Evolutionary conservation across 202 grass and related monocot species (phyloP), one percentile per base, ranked within the genome.

Genomic region (Zoysia matrella): DNA sequence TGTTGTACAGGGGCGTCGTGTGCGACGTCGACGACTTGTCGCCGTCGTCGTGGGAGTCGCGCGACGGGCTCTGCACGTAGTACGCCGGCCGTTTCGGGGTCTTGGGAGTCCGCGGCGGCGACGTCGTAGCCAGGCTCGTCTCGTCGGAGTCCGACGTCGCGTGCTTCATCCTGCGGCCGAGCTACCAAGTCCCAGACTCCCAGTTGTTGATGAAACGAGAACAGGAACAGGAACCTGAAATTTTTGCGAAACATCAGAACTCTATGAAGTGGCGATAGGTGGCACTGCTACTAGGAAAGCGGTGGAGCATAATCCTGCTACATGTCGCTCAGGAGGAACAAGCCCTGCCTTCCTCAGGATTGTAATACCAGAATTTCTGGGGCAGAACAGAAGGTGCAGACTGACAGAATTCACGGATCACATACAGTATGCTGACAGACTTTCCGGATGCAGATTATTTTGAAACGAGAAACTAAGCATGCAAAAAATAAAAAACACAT

Each of bases 21-120:
- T 91, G 88, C 88, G 85, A 83, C 22, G 90, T 91, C 44, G 91
- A 90, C 15, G 85, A 92, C 86, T 90, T 94, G 71, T 94, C 90
- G 70, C 89, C 94, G 60, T 90, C 94, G 67, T 91, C 94, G 52
- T 87, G 90, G 1, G 92, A 97, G 87, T 97, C 91, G 18, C 91
- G 80, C 45, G 92, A 98, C 64, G 92, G 95, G 86, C 90, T 95
- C 89, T 93, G 88, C 45, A 95, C 95, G 66, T 91, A 98, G 92
- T 98, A 98, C 45, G 91, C 85, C 22, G 88, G 46, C 10, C 60
- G 56, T 88, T 93, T 95, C 1, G 92, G 92, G 92, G 90, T 92
- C 88, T 94, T 97, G 2, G 94, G 95, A 1, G 95, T 94, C 11
- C 86, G 92, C 22, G 92, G 89, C 60, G 95, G 90, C 49, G 95